phyloP scores from a whole-genome alignment of 345 rosid genomes.

The Camelina neglecta region DNA sequence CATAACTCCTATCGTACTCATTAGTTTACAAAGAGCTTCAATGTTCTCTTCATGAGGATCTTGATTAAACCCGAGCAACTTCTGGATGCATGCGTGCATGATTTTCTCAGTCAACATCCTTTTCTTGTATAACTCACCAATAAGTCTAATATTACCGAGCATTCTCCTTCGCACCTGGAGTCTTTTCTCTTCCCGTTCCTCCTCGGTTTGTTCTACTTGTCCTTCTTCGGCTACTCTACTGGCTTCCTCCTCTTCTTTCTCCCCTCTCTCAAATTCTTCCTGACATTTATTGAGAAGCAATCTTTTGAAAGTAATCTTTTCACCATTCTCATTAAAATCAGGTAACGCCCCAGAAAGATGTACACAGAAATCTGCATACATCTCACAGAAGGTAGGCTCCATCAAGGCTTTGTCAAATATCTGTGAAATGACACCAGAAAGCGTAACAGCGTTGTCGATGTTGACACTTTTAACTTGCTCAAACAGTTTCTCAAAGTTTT shows the following conservation, averaged over 20 bases:
- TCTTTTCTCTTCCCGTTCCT: constrained; percentile 89
- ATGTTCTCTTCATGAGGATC: constrained; percentile 93
- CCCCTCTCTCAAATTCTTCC: constrained; percentile 97
- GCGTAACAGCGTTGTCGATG: constrained; percentile 79
- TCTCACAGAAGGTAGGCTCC: constrained; percentile 99
- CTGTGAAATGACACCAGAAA: constrained; percentile 80
- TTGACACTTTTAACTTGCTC: constrained; percentile 89
- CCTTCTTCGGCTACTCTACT: constrained; percentile 86
- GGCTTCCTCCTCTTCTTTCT: constrained; percentile 93
- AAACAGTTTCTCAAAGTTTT: constrained; percentile 90
- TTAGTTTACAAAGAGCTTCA: constrained; percentile 88
- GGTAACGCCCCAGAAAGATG: constrained; percentile 77
- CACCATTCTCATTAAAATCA: constrained; percentile 69
- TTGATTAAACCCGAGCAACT: constrained; percentile 72
- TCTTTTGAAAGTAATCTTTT: constrained; percentile 84
- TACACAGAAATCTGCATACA: constrained; percentile 86
- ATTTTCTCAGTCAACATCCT: constrained; percentile 91
- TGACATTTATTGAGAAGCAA: constrained; percentile 92
- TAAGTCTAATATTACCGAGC: constrained; percentile 96
- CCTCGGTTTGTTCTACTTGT: constrained; percentile 68
- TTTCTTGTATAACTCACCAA: constrained; percentile 96
- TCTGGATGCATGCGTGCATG: constrained; percentile 87
- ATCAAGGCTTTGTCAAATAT: constrained; percentile 97
- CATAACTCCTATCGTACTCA: constrained; percentile 95
- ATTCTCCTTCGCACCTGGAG: constrained; percentile 82